Conservation (phyloP, 305 asterid species). For the Fraxinus baroniana region DNA sequence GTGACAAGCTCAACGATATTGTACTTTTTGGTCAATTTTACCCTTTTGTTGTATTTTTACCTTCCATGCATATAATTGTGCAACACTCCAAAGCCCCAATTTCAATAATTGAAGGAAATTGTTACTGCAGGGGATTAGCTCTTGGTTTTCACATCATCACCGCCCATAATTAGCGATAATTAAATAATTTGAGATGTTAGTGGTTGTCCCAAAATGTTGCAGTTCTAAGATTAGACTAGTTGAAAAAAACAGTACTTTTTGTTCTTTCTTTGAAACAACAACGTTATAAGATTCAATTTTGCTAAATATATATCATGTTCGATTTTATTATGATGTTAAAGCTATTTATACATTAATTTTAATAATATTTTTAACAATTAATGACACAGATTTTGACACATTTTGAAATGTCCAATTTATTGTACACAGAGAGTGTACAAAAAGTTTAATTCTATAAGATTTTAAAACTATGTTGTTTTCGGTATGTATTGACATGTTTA, state of each 20-base stretch:
- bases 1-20: conserved; percentile 7
- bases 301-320: too few species aligned
- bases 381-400: too few species aligned
- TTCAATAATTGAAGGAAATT: background rate
- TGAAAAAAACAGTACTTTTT: background rate
- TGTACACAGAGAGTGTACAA: too few species aligned
- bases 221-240: background rate
- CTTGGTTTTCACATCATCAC: conserved; percentile 26
- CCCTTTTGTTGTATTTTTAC: background rate
- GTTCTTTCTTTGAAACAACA: background rate
- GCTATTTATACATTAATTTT: too few species aligned
- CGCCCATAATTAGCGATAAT: conserved; percentile 27
- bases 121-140: conserved; percentile 15
- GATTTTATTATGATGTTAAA: too few species aligned
- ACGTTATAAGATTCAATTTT: background rate
- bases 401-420: too few species aligned
- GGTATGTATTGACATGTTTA: background rate
- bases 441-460: too few species aligned
- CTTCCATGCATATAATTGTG: conserved; percentile 10
- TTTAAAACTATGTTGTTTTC: too few species aligned
- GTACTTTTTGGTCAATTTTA: conserved; percentile 20
- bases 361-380: too few species aligned
- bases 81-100: background rate
- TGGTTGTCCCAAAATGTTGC: background rate
- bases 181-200: background rate